These are phyloP conservation scores for Solanum bulbocastanum DNA, from an alignment of 257 asterid species.

Conservation along the genomic window DNA sequence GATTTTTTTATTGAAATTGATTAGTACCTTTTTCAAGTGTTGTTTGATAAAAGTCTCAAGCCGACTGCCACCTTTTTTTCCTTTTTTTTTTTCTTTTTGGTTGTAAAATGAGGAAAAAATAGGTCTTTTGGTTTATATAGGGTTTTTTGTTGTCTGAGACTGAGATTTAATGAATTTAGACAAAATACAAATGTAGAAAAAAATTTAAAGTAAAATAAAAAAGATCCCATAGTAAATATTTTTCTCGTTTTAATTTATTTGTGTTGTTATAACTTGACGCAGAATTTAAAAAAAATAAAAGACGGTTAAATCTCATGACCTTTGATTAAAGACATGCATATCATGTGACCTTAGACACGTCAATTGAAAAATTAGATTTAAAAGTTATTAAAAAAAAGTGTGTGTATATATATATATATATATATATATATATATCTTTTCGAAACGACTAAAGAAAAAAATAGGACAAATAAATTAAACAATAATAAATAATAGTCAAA, in stretches of 20 bases:
- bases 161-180: background rate
- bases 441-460: background rate
- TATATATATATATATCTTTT: too few species aligned
- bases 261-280: background rate
- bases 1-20: background rate
- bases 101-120: background rate
- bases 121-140: background rate
- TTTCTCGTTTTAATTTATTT: background rate
- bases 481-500: background rate
- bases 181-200: background rate
- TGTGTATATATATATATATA: too few species aligned
- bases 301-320: too few species aligned
- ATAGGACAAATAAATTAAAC: background rate
- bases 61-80: background rate
- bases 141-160: background rate
- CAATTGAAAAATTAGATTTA: background rate
- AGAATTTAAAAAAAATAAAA: background rate
- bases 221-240: background rate
- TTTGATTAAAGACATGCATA: background rate
- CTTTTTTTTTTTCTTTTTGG: background rate
- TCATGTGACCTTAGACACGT: background rate
- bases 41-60: background rate
- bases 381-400: too few species aligned
- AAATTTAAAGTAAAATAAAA: background rate
- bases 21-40: background rate